Base-by-base conservation (phyloP, 2,329 filamentous ascomycete genomes). In the Neocucurbitaria cava region DNA sequence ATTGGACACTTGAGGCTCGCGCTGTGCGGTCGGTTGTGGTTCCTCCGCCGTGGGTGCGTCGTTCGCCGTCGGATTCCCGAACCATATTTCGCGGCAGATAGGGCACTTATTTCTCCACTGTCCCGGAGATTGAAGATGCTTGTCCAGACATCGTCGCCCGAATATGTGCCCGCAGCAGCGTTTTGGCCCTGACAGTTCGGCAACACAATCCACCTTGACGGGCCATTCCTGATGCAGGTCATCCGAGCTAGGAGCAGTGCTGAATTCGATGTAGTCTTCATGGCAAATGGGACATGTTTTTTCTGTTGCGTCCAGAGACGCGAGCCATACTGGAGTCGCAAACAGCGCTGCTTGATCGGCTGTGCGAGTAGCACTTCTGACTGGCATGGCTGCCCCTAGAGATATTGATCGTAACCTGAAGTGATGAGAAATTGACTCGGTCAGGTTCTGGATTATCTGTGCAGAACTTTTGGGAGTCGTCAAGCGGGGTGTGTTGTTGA, bases 91-190 rank as follows among this genome's bases (percentile, higher is more conserved):
- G 13, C 55, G 43, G 33, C 55, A 58, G 2, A 58, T n/a, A 2
- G 55, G 55, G 36, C 55, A 58, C 24, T 52, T 54, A 30, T 54
- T 54, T 15, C 46, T 49, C 55, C 55, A 58, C 3, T 17, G 11
- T 3, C 55, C 55, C 2, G 13, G 18, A 30, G 26, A 24, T 8
- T n/a, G 35, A 4, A 58, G 38, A 23, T 58, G 55, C 23, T 36
- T 49, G 7, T 48, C 46, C 1, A 58, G 44, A 44, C 55, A 58
- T 11, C 31, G 38, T 11, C 46, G 38, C 1, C 55, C 55, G 1
- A 58, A 28, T 26, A 58, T 31, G 26, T 58, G 55, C 5, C 47
- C 42, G 17, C 54, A 57, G 23, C 51, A 52, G 21, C 42, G 36
- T 33, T 30, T 48, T 3, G 31, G 9, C 2, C 55, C 55, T 7